Evolutionary conservation across 495 filamentous ascomycete species (phyloP), one percentile per base, ranked within the genome.

Genomic region (Trichoderma gamsii): DNA sequence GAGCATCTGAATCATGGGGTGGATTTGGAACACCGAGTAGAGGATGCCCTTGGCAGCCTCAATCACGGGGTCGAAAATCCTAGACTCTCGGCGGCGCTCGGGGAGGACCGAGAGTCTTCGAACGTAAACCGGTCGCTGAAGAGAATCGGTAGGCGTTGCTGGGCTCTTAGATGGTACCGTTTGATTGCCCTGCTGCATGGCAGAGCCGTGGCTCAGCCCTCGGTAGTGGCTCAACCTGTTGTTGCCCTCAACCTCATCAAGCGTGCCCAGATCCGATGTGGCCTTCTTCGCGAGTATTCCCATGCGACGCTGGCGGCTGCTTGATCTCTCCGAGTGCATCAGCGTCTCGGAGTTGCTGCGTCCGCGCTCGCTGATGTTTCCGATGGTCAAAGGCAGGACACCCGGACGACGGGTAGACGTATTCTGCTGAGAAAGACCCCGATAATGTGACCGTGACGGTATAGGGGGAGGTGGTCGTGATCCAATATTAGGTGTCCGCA

Each of bases 281-380:
- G 88, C 84, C 73, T 92, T 91, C 70, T 85, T 88, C 12, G 87
- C 88, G 38, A 97, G 87, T 35, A 96, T 88, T 6, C 93, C 93
- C 91, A 97, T 96, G 7, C 94, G 86, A 71, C 83, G 69, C 79
- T 90, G 75, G 73, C 84, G 73, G 67, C 81, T 80, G n/a, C 80
- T 79, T 16, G 81, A 78, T 25, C 81, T 74, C 67, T 86, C 79
- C 15, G 86, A 84, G 25, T 77, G 75, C 43, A 91, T 83, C 18
- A 92, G 82, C 27, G 90, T 92, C 75, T 98, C 94, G 68, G 92
- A 96, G 71, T 97, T 95, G 71, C 92, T 97, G 59, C 94, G 87
- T 59, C 91, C 87, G 29, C 93, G 86, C 73, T 98, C 94, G 73
- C 85, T 88, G n/a, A 80, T 76, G 68, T 89, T 94, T 12, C 84